These are phyloP conservation scores for Pneumocystis oryctolagi DNA, from an alignment of 1,139 yeast genomes.

Conservation along the genomic window DNA sequence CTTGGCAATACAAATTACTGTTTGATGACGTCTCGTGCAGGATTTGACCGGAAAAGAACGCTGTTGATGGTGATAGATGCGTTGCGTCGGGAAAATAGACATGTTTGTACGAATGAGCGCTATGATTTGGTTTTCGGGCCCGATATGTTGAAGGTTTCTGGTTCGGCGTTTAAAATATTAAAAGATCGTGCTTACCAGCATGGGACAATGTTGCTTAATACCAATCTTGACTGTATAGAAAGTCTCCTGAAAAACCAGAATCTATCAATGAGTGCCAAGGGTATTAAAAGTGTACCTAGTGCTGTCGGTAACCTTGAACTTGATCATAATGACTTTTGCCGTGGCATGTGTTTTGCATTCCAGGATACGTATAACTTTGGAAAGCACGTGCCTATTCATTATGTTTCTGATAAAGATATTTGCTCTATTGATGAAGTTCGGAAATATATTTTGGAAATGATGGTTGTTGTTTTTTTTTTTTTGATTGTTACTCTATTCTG, in stretches of 20 bases:
- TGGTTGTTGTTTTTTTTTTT: constrained; percentile 3
- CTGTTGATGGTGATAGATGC: constrained; percentile 40
- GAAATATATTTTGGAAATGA: constrained; percentile 1
- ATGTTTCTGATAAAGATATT: constrained; percentile 11
- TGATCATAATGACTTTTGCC: constrained; percentile 34
- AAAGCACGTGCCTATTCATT: constrained; percentile 5
- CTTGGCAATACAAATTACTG: constrained; percentile 81
- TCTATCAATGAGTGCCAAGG: constrained; percentile 31
- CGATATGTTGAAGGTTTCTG: constrained; percentile 50
- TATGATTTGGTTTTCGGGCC: constrained; percentile 54
- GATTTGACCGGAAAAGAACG: constrained; percentile 51
- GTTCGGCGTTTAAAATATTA: constrained; percentile 79
- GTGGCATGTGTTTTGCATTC: constrained; percentile 36
- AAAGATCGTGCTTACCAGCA: constrained; percentile 82
- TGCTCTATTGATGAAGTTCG: not conserved
- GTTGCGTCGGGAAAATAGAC: constrained; percentile 27
- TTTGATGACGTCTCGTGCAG: constrained; percentile 53
- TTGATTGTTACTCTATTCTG: not conserved
- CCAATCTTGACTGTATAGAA: constrained; percentile 44
- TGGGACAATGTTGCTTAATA: constrained; percentile 79
- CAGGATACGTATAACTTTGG: constrained; percentile 24
- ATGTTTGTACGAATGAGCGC: constrained; percentile 43
- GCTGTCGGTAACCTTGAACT: constrained; percentile 53
- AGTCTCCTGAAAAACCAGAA: constrained; percentile 40
- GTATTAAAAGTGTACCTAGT: constrained; percentile 65